These are phyloP conservation scores for Suaeda aralocaspica DNA, from an alignment of 148 eudicot species.

Conservation along the genomic window DNA sequence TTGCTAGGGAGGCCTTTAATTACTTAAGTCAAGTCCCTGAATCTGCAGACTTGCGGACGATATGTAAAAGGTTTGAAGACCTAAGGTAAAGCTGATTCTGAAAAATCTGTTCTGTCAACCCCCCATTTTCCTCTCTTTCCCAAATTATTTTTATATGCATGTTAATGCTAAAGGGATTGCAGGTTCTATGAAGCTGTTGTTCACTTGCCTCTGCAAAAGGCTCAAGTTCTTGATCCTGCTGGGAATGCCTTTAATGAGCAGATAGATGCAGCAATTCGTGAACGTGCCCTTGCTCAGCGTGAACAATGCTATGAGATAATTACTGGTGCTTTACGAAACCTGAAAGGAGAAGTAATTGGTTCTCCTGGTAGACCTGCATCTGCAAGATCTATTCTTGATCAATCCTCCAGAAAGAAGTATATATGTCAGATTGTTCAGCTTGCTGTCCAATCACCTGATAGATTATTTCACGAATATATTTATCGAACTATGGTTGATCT, in stretches of 20 bases:
- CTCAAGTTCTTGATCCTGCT: conserved; percentile 88
- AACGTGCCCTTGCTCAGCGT: conserved; percentile 76
- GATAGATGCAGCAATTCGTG: conserved; percentile 58
- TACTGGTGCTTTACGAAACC: conserved; percentile 60
- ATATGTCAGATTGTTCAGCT: conserved; percentile 94
- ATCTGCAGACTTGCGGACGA: conserved; percentile 84
- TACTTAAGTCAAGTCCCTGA: conserved; percentile 84
- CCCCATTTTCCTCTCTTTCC: not conserved
- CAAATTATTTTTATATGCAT: not conserved
- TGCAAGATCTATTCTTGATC: conserved; percentile 60
- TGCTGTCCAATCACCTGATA: conserved; percentile 92
- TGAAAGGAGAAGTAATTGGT: conserved; percentile 73
- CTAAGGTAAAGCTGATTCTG: conserved; percentile 49
- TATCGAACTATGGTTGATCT: conserved; percentile 77
- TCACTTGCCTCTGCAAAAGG: conserved; percentile 91
- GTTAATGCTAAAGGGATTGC: conserved; percentile 21
- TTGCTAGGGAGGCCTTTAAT: conserved; percentile 87
- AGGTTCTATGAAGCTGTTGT: conserved; percentile 99
- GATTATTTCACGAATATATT: conserved; percentile 75
- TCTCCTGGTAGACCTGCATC: conserved; percentile 57
- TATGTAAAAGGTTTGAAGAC: conserved; percentile 95
- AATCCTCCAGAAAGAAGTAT: conserved; percentile 63
- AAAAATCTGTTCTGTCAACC: not conserved
- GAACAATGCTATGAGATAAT: conserved; percentile 91
- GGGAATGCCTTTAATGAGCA: conserved; percentile 93